A percentile compares a stretch with the other conserved stretches of the same genome.
These are phyloP conservation scores for Daedaleopsis sinensis DNA, from an alignment of 768 basidiomycete genomes.

Conservation along the genomic window DNA sequence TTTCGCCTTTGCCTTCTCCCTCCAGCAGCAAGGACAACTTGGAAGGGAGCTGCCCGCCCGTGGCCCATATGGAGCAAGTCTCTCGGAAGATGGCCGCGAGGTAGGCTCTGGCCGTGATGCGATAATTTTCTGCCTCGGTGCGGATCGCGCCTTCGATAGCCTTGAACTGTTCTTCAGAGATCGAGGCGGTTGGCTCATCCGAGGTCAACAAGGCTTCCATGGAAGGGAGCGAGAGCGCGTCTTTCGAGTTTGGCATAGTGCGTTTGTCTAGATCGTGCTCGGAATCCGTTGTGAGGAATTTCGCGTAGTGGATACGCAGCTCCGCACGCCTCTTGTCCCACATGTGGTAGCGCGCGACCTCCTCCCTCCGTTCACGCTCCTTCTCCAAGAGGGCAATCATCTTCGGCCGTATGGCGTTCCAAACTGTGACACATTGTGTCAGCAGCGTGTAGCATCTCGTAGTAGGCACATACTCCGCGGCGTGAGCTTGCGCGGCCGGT, in stretches of 20 bases:
- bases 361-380: neutral
- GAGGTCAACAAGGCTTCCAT: neutral
- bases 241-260: conserved; percentile 2
- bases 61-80: too few relatives aligned
- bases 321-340: conserved; percentile 2
- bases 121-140: neutral
- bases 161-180: neutral
- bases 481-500: neutral
- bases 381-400: neutral
- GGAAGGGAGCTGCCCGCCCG: too few relatives aligned
- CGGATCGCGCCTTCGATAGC: neutral
- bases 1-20: too few relatives aligned
- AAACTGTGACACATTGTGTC: neutral
- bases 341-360: neutral
- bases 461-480: neutral
- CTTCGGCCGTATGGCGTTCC: conserved; percentile 10
- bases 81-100: too few relatives aligned
- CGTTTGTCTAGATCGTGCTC: neutral
- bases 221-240: neutral
- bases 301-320: neutral
- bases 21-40: too few relatives aligned
- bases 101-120: too few relatives aligned
- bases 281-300: neutral
- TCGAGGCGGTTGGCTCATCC: neutral
- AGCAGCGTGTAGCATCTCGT: neutral